Percentiles rank a stretch among this genome's conserved stretches.
These are phyloP conservation scores for Cymbopogon citratus DNA, from an alignment of 176 grass and related monocot genomes.

Conservation along the genomic window DNA sequence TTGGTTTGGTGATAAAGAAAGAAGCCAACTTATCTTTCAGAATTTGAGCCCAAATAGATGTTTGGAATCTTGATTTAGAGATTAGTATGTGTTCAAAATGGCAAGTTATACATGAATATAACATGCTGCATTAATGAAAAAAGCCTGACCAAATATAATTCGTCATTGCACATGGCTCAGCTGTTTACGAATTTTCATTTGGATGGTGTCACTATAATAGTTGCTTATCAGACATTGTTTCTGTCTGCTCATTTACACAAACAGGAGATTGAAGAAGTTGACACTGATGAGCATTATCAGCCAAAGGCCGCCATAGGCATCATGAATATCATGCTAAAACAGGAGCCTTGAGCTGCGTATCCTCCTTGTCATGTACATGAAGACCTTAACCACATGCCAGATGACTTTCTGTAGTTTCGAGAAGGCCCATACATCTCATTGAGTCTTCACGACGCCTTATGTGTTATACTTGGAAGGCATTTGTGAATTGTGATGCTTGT, in stretches of 20 bases:
- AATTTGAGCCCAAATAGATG: neutral
- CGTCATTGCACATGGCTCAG: neutral
- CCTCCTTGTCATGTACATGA: conserved; percentile 11
- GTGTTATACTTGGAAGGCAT: neutral
- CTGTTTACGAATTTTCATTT: neutral
- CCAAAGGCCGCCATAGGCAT: conserved; percentile 79
- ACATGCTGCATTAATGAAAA: neutral
- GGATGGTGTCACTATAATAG: neutral
- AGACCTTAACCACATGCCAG: neutral
- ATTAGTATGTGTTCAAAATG: neutral
- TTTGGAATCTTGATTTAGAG: neutral
- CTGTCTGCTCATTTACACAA: conserved; percentile 17
- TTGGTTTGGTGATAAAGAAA: neutral
- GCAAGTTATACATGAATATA: neutral
- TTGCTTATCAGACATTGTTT: neutral
- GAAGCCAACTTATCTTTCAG: neutral
- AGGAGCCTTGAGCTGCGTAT: conserved; percentile 57
- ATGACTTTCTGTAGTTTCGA: neutral
- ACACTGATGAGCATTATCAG: conserved; percentile 88
- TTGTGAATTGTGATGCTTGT: neutral
- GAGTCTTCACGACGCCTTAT: neutral
- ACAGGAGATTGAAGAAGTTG: conserved; percentile 95
- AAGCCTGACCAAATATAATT: neutral
- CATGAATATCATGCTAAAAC: conserved; percentile 55
- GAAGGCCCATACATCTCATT: neutral